Evolutionary conservation across 164 flowering plant genomes (phyloP).

Genomic region (Kalanchoe fedtschenkoi): DNA sequence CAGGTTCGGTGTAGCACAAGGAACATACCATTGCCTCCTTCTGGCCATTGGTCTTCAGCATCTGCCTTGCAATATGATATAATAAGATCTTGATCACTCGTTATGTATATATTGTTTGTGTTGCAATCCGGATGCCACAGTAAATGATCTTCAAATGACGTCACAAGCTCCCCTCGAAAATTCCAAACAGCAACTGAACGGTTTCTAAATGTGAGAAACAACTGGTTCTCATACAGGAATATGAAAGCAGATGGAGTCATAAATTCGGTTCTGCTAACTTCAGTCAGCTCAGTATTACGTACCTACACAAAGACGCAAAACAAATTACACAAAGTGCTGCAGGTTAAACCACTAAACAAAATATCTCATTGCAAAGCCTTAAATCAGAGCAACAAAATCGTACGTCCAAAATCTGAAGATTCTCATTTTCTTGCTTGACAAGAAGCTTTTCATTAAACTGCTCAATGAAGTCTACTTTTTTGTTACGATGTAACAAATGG

Average conservation of each 20-base stretch:
- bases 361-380: neutral
- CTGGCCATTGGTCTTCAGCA: slow-evolving; percentile 58
- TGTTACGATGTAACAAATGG: slow-evolving; percentile 77
- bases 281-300: slow-evolving; percentile 59
- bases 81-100: slow-evolving; percentile 97
- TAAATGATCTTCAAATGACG: slow-evolving; percentile 95
- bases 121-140: slow-evolving; percentile 98
- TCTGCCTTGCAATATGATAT: slow-evolving; percentile 97
- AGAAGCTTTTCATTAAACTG: slow-evolving; percentile 74
- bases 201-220: slow-evolving; percentile 80
- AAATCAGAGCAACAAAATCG: slow-evolving; percentile 9
- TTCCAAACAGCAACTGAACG: slow-evolving; percentile 98
- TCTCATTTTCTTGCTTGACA: slow-evolving; percentile 71
- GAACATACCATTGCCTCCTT: slow-evolving; percentile 60
- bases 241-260: slow-evolving; percentile 99
- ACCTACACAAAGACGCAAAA: slow-evolving; percentile 35
- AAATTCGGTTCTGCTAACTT: slow-evolving; percentile 78
- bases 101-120: slow-evolving; percentile 92
- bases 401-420: slow-evolving; percentile 71
- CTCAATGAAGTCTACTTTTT: slow-evolving; percentile 82
- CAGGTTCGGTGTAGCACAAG: neutral
- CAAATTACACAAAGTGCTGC: neutral
- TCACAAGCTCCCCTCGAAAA: slow-evolving; percentile 87
- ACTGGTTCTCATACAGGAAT: slow-evolving; percentile 86
- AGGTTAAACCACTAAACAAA: neutral